Evolutionary conservation across 2,329 filamentous ascomycete species (phyloP), one percentile per base, ranked within the genome.

Genomic region (Zasmidium cellare): DNA sequence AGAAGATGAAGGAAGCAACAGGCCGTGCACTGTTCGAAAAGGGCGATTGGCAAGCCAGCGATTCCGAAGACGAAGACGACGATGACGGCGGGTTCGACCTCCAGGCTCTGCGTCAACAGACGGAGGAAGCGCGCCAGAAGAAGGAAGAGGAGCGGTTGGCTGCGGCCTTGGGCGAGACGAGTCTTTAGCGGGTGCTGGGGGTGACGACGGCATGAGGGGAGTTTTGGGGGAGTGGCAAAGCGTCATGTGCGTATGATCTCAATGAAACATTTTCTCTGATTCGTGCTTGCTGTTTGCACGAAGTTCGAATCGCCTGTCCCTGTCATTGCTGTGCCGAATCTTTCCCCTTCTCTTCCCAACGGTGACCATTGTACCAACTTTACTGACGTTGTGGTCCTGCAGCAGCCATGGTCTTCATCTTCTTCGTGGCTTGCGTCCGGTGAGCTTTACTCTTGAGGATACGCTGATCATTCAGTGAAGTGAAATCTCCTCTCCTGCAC

Each of bases 1-100:
- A 88, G 72, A 87, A 89, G 77, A 90, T 92, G 71, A 97, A 96
- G 83, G 94, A 99, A 69, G 93, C 92, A 20, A 99, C 94, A 19
- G 94, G 94, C 70, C 87, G 92, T 78, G 91, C 92, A 7, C 82
- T 99, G 77, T 99, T 99, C 74, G 94, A 99, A 78, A 94, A 92
- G 75, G 94, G 94, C 69, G 92, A 96, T 74, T 99, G 93, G 93
- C 81, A 86, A 60, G 81, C 78, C 35, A 84, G 84, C 23, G 84
- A 84, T 46, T 84, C 84, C 48, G 87, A 88, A 35, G 85, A 85
- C 18, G 87, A 86, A 11, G 86, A 86, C 14, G 83, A 84, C 45
- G 83, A 84, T n/a, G 76, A 79, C 18, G 80, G 75, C 35, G 76
- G 78, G 5, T 97, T 87, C 86, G 96, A 96, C 70, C 76, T 97